phyloP scores from a whole-genome alignment of 1,139 yeast species.

The Blastobotrys indianensis region DNA sequence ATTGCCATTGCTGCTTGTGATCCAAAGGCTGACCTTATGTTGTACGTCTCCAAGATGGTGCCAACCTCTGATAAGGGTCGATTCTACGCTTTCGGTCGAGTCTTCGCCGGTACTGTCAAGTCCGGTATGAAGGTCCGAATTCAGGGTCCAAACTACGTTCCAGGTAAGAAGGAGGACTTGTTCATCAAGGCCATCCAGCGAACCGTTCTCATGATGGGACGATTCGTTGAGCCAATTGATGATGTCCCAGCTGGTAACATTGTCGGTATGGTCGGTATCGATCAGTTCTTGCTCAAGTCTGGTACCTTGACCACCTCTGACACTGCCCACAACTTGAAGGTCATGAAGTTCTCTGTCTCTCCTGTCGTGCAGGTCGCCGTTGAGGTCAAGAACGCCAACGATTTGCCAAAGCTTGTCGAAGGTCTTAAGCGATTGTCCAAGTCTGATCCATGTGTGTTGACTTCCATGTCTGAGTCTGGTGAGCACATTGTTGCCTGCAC shows the following conservation, averaged over 20 bases:
- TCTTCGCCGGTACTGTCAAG: slow-evolving; percentile 98
- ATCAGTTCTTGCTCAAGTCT: slow-evolving; percentile 98
- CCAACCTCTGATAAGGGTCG: slow-evolving; percentile 99
- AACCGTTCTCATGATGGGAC: slow-evolving; percentile 99
- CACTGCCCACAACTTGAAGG: slow-evolving; percentile 98
- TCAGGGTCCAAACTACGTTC: slow-evolving; percentile 99
- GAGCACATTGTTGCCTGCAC: slow-evolving; percentile 99
- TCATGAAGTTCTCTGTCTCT: slow-evolving; percentile 99
- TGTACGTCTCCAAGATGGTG: slow-evolving; percentile 99
- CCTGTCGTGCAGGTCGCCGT: slow-evolving; percentile 99
- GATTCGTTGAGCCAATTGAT: slow-evolving; percentile 95
- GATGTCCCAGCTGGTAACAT: slow-evolving; percentile 99
- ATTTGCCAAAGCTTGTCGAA: slow-evolving; percentile 98
- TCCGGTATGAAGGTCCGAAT: slow-evolving; percentile 99
- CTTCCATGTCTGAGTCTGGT: slow-evolving; percentile 88
- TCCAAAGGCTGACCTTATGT: slow-evolving; percentile 97
- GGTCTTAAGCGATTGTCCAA: slow-evolving; percentile 99
- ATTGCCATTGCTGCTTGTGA: slow-evolving; percentile 96
- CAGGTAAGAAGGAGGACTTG: slow-evolving; percentile 97
- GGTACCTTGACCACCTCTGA: slow-evolving; percentile 98
- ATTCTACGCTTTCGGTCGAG: slow-evolving; percentile 99
- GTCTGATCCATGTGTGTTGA: slow-evolving; percentile 98
- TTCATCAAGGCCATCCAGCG: slow-evolving; percentile 98
- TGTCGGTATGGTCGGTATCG: slow-evolving; percentile 99
- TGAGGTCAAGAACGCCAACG: slow-evolving; percentile 99